Conservation (phyloP, 2,329 filamentous ascomycete species). For the Verticillium isaacii region DNA sequence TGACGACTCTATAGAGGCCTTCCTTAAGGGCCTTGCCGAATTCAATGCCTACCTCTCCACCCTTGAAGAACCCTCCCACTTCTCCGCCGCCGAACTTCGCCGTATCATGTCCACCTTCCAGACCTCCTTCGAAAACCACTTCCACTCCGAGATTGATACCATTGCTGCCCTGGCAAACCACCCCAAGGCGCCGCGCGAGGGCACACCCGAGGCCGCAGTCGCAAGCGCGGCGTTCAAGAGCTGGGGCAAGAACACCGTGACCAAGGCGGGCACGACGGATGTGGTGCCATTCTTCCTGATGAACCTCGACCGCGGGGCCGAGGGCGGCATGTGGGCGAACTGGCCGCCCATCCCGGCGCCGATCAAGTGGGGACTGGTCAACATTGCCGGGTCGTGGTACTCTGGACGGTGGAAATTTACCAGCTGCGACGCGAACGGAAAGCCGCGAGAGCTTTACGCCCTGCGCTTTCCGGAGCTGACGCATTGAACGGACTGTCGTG, state of each 20-base stretch:
- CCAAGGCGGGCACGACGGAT: slow-evolving; percentile 53
- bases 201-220: slow-evolving; percentile 35
- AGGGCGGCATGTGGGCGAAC: slow-evolving; percentile 54
- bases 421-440: slow-evolving; percentile 51
- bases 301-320: slow-evolving; percentile 55
- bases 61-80: slow-evolving; percentile 33
- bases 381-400: slow-evolving; percentile 52
- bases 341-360: slow-evolving; percentile 62
- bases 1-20: slow-evolving; percentile 27
- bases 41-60: slow-evolving; percentile 47
- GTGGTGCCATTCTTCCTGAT: slow-evolving; percentile 62
- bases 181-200: slow-evolving; percentile 42
- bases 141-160: slow-evolving; percentile 50
- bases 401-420: slow-evolving; percentile 60
- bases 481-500: not conserved
- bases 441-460: slow-evolving; percentile 50
- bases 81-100: slow-evolving; percentile 39
- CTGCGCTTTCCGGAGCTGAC: slow-evolving; percentile 19
- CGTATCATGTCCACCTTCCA: slow-evolving; percentile 47
- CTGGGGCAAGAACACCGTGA: slow-evolving; percentile 61
- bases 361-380: slow-evolving; percentile 55
- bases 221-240: slow-evolving; percentile 50
- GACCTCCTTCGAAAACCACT: slow-evolving; percentile 45
- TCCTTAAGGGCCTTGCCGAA: slow-evolving; percentile 44
- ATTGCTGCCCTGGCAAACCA: slow-evolving; percentile 46